Conservation (phyloP, 108 stramenopile species). For the Stephanodiscus triporus region DNA sequence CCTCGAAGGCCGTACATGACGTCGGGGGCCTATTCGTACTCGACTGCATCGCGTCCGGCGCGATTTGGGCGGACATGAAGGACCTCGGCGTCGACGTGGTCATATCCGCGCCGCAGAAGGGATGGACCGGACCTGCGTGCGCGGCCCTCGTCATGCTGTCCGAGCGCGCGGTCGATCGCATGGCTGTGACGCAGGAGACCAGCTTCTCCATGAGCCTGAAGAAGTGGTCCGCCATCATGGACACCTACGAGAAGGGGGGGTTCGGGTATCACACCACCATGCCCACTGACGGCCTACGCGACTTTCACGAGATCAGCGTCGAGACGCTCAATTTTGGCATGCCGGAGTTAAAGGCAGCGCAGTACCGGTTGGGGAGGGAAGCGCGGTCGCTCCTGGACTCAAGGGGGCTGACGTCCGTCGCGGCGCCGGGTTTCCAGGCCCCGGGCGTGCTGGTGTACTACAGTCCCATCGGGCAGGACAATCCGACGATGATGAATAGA, state of each 20-base stretch:
- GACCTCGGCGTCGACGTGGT: conserved; percentile 88
- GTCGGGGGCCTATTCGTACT: conserved; percentile 91
- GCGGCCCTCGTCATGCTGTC: conserved; percentile 86
- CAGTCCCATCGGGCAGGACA: conserved; percentile 74
- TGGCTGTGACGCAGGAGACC: conserved; percentile 69
- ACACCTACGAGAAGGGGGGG: conserved; percentile 83
- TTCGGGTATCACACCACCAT: conserved; percentile 95
- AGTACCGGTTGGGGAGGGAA: conserved; percentile 67
- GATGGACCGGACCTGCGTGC: conserved; percentile 93
- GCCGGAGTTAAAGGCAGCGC: conserved; percentile 76
- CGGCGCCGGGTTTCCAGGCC: conserved; percentile 87
- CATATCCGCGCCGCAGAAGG: conserved; percentile 94
- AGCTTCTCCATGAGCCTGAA: conserved; percentile 89
- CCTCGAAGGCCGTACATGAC: conserved; percentile 79
- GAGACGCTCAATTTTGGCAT: conserved; percentile 87
- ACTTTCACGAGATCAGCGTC: conserved; percentile 89
- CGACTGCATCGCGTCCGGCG: conserved; percentile 92
- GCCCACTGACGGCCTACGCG: conserved; percentile 90
- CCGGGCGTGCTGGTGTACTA: conserved; percentile 92
- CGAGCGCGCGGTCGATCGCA: conserved; percentile 64
- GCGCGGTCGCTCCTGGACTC: conserved; percentile 74
- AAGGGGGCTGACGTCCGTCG: conserved; percentile 77
- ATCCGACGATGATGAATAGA: conserved; percentile 85
- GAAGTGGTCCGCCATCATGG: conserved; percentile 87
- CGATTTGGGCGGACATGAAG: conserved; percentile 94